Base-by-base conservation (phyloP, 2,329 filamentous ascomycete genomes). In the Verticillium albo-atrum region DNA sequence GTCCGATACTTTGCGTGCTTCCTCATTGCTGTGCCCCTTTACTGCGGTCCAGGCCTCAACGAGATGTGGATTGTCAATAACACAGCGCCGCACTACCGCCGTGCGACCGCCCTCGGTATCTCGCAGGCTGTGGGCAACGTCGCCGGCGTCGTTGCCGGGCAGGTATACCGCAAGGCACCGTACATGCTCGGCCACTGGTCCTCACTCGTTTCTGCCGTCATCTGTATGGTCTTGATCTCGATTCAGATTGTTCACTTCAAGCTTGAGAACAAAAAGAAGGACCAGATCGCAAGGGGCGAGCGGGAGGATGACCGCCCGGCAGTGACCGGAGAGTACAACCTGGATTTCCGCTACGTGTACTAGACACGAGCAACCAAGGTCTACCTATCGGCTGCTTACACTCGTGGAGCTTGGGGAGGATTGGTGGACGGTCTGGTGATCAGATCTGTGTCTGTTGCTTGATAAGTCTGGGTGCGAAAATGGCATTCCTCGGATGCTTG, bases 1-100 rank as follows among this genome's bases (percentile, higher is more conserved):
- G 71, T 79, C 0, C 77, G 77, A 2, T 83, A 82, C 58, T 82
- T 82, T 61, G 78, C 79, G 0, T 79, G 75, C 60, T 82, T 82
- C 59, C 68, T 82, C 3, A 69, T 82, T 57, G 75, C 77, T 75
- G 78, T 0, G 75, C 73, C 4, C 76, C 75, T 57, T 68, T 82
- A n/a, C 74, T 82, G 4, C 74, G 81, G 61, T 73, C 73, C 1
- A 81, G 80, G 79, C 73, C 68, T 80, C 7, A 75, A 78, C 26
- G 80, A 84, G 68, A 81, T 75, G 7, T 80, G 77, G 79, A 68
- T 79, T 6, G 76, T 75, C 42, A 74, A 75, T 60, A 80, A 78
- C 56, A 68, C 75, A 6, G 75, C 77, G n/a, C 75, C 75, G 2
- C 75, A 80, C 59, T 79, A 68, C 27, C 67, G 63, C 0, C 74